phyloP scores from a whole-genome alignment of 164 flowering plant genomes.

The grape (Vitis vinifera) region DNA sequence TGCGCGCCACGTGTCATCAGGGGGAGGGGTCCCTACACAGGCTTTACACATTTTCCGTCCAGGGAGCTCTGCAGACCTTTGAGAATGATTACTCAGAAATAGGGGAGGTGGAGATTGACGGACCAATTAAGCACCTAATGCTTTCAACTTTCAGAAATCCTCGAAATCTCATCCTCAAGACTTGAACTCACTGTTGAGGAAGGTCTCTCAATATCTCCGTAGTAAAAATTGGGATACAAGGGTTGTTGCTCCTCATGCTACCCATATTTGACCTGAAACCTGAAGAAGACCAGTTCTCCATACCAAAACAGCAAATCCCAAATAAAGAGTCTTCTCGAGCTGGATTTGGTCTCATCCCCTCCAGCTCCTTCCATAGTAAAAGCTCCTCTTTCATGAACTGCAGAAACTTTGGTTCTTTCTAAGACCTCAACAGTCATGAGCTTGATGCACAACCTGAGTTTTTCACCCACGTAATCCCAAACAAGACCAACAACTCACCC shows the following conservation, averaged over 20 bases:
- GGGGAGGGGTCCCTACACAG: too few species aligned
- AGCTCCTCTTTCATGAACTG: conserved; percentile 27
- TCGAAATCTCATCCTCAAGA: too few species aligned
- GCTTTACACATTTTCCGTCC: too few species aligned
- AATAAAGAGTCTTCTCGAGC: conserved; percentile 37
- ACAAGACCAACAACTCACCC: too few species aligned
- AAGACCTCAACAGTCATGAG: conserved; percentile 35
- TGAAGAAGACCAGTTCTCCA: conserved; percentile 35
- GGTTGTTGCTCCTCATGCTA: conserved; percentile 96
- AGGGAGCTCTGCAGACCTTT: too few species aligned
- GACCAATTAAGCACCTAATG: too few species aligned
- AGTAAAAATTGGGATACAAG: conserved; percentile 99
- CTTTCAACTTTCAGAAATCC: too few species aligned
- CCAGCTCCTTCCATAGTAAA: conserved; percentile 50
- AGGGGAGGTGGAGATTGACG: too few species aligned
- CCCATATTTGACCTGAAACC: conserved; percentile 30
- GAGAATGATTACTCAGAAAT: too few species aligned
- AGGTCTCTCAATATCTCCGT: conserved; percentile 85
- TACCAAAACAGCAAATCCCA: conserved; percentile 45
- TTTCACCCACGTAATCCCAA: too few species aligned
- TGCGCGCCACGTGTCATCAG: too few species aligned
- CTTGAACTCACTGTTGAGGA: too few species aligned
- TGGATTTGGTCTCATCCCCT: conserved; percentile 54
- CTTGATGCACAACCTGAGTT: conserved; percentile 25
- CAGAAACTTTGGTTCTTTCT: conserved; percentile 30